Conservation (phyloP, 371 early-diverging fungal genomes). For the Mucor velutinosus region DNA sequence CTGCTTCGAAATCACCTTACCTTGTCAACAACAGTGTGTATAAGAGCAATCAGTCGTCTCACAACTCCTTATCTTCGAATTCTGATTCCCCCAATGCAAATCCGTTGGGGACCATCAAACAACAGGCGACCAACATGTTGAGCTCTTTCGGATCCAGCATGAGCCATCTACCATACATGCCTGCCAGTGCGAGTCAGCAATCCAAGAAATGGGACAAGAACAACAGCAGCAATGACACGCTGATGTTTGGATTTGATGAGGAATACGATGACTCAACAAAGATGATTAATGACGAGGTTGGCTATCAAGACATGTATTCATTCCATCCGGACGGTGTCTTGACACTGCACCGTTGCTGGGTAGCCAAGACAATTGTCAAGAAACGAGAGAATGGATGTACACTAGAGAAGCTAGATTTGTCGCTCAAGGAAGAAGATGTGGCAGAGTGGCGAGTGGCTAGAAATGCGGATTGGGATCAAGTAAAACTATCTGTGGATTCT, state of each 20-base stretch:
- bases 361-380: constrained; percentile 50
- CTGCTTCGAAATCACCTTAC: constrained; percentile 31
- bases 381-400: constrained; percentile 55
- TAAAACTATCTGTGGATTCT: constrained; percentile 25
- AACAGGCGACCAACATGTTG: constrained; percentile 44
- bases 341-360: constrained; percentile 64
- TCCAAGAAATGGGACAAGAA: constrained; percentile 27
- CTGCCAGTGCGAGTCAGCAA: constrained; percentile 7
- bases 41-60: background rate
- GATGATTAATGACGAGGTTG: constrained; percentile 46
- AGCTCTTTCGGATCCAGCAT: constrained; percentile 36
- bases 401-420: constrained; percentile 53
- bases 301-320: constrained; percentile 62
- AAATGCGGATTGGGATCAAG: constrained; percentile 51
- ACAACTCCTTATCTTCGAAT: background rate
- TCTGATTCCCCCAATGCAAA: constrained; percentile 2
- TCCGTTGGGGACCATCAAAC: constrained; percentile 23
- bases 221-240: constrained; percentile 34
- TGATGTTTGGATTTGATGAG: constrained; percentile 58
- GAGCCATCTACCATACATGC: constrained; percentile 25
- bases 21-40: constrained; percentile 20
- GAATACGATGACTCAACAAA: constrained; percentile 45
- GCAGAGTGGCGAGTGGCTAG: constrained; percentile 65
- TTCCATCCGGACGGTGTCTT: constrained; percentile 62
- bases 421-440: constrained; percentile 58